phyloP scores from a whole-genome alignment of 2,329 filamentous ascomycete species.

The Alternaria brassicicola region DNA sequence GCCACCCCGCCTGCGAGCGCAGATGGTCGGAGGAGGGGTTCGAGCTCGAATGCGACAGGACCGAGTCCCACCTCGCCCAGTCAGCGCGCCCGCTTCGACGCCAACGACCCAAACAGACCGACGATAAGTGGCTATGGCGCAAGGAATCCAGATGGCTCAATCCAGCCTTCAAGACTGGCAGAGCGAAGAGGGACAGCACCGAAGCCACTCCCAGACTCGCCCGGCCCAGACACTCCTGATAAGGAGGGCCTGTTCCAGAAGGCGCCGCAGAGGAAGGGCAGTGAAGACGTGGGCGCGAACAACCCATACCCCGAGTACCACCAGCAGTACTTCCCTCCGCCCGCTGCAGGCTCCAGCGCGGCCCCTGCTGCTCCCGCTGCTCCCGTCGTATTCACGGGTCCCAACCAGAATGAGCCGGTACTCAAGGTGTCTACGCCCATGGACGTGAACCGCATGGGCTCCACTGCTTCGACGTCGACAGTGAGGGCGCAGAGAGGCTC shows the following conservation, averaged over 20 bases:
- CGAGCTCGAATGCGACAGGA: constrained; percentile 40
- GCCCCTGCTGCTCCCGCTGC: neutral
- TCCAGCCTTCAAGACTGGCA: constrained; percentile 68
- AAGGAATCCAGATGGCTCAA: constrained; percentile 38
- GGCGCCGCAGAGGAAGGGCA: constrained; percentile 51
- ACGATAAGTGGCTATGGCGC: constrained; percentile 54
- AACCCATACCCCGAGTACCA: constrained; percentile 60
- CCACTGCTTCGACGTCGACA: constrained; percentile 90
- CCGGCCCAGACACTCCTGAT: constrained; percentile 75
- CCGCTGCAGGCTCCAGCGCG: constrained; percentile 6
- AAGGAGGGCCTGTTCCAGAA: constrained; percentile 81
- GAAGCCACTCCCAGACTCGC: constrained; percentile 82
- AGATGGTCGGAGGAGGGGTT: constrained; percentile 41
- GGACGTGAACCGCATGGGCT: constrained; percentile 68
- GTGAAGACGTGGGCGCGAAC: constrained; percentile 16
- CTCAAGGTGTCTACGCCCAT: constrained; percentile 60
- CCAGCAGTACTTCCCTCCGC: constrained; percentile 67
- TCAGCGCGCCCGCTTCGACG: constrained; percentile 53
- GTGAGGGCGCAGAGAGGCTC: constrained; percentile 91
- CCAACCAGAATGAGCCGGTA: constrained; percentile 40
- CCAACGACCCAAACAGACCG: constrained; percentile 57
- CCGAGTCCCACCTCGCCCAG: constrained; percentile 38
- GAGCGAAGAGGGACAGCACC: constrained; percentile 83
- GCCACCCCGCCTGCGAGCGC: constrained; percentile 42
- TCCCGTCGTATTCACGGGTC: constrained; percentile 16